These are phyloP conservation scores for Peronospora farinosa DNA, from an alignment of 352 stramenopile species.

Conservation along the genomic window DNA sequence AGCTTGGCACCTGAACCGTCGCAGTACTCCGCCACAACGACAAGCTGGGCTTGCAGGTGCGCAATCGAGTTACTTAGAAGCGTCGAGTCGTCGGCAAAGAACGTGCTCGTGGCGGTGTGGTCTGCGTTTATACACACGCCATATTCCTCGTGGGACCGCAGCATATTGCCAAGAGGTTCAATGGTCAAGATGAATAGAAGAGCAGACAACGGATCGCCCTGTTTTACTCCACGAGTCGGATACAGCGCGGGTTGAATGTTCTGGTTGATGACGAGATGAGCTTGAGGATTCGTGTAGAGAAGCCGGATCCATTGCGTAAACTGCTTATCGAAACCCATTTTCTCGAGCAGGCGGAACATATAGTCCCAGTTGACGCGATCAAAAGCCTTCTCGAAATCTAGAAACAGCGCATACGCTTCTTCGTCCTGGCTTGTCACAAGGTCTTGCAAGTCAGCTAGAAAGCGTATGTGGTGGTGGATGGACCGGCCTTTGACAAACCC, in stretches of 20 bases:
- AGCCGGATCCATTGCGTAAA: background rate
- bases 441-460: background rate
- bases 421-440: background rate
- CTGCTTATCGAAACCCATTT: background rate
- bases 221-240: background rate
- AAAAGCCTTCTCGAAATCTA: background rate
- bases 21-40: background rate
- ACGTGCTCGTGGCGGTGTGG: background rate
- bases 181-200: background rate
- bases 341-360: background rate
- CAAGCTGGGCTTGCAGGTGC: background rate
- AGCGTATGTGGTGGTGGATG: background rate
- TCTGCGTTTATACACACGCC: background rate
- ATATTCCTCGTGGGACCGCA: background rate
- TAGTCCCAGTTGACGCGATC: background rate
- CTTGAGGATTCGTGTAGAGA: background rate
- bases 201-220: background rate
- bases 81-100: constrained; percentile 7
- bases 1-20: constrained; percentile 1
- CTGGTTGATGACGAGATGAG: background rate
- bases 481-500: background rate
- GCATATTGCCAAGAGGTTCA: background rate
- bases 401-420: background rate
- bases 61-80: background rate
- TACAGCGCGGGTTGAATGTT: background rate